These are phyloP conservation scores for Plenodomus tracheiphilus DNA, from an alignment of 2,329 filamentous ascomycete genomes.

Conservation along the genomic window DNA sequence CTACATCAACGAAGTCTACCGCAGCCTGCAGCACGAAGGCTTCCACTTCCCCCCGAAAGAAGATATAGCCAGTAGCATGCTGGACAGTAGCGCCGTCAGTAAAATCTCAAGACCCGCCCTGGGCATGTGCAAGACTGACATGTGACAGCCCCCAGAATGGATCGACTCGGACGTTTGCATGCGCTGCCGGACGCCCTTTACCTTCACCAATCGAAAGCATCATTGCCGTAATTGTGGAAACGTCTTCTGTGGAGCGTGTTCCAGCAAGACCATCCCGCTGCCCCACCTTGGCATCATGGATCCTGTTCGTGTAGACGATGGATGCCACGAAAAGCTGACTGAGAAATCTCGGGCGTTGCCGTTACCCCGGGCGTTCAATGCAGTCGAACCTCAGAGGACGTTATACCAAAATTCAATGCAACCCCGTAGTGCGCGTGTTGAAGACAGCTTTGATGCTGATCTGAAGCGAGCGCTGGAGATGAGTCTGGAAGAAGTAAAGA, in stretches of 20 bases:
- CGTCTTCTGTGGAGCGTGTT: slow-evolving; percentile 95
- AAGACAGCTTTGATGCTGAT: slow-evolving; percentile 93
- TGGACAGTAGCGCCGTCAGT: slow-evolving; percentile 91
- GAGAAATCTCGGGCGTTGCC: slow-evolving; percentile 63
- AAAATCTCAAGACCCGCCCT: background rate
- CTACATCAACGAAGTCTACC: slow-evolving; percentile 90
- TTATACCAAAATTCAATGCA: slow-evolving; percentile 75
- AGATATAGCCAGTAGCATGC: slow-evolving; percentile 92
- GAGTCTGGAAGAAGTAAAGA: slow-evolving; percentile 92
- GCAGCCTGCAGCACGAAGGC: slow-evolving; percentile 77
- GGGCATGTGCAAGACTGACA: slow-evolving; percentile 1
- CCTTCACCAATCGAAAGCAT: slow-evolving; percentile 97
- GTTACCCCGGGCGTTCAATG: slow-evolving; percentile 50
- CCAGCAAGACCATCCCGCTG: slow-evolving; percentile 81
- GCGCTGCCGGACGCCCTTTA: slow-evolving; percentile 93
- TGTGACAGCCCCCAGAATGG: slow-evolving; percentile 85
- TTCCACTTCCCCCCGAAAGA: slow-evolving; percentile 86
- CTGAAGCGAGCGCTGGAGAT: slow-evolving; percentile 91
- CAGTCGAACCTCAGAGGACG: slow-evolving; percentile 62
- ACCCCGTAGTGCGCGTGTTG: slow-evolving; percentile 82
- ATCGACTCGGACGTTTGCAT: slow-evolving; percentile 97
- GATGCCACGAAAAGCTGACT: slow-evolving; percentile 87
- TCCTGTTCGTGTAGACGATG: slow-evolving; percentile 91
- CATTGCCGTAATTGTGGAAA: slow-evolving; percentile 98
- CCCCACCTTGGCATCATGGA: slow-evolving; percentile 92